Conservation (phyloP, 2,329 filamentous ascomycete species). For the Alternaria rosae region DNA sequence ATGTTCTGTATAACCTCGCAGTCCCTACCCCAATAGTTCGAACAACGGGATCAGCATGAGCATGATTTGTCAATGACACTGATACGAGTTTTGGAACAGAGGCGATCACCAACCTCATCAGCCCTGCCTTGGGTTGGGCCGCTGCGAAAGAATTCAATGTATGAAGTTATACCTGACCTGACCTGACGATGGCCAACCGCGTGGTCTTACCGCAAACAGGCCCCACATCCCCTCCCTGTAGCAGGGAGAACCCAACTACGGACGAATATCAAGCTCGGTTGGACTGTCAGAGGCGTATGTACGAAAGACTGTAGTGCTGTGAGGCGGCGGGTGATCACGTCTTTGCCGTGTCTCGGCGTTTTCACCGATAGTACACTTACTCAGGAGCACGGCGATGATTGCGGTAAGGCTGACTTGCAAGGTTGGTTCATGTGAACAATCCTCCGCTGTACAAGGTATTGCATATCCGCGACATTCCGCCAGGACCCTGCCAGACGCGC, state of each 20-base stretch:
- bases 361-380: neutral
- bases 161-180: neutral
- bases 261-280: neutral
- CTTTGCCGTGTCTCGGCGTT: neutral
- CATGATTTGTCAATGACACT: neutral
- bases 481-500: neutral
- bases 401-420: neutral
- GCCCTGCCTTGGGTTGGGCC: neutral
- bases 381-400: neutral
- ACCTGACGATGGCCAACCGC: neutral
- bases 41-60: neutral
- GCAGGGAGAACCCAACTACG: neutral
- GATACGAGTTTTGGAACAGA: neutral
- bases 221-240: neutral
- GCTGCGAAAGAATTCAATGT: neutral
- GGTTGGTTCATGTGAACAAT: neutral
- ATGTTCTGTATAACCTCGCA: neutral
- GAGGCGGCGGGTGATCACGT: neutral
- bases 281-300: neutral
- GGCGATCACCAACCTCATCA: neutral
- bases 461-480: constrained; percentile 2
- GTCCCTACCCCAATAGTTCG: neutral
- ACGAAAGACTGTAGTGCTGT: neutral
- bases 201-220: neutral
- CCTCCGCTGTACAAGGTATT: neutral